A percentile compares a stretch with the other conserved stretches of the same genome.
These are phyloP conservation scores for Caryopteris hybrid DNA, from an alignment of 305 asterid genomes.

Conservation along the genomic window DNA sequence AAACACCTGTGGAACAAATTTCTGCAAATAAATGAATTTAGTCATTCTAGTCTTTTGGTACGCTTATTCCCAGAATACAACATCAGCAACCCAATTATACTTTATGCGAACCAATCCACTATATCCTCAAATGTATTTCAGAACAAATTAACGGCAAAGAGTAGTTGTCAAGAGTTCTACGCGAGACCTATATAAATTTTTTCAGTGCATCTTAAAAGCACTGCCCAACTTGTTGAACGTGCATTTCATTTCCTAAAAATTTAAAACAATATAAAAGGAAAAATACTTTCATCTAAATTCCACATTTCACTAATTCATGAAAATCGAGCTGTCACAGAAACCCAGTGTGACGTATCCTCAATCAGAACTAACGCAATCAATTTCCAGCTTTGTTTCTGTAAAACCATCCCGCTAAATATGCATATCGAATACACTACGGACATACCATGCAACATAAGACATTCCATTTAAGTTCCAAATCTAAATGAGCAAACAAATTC, in stretches of 20 bases:
- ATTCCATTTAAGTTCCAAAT: neutral
- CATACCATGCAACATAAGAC: neutral
- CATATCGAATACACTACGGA: neutral
- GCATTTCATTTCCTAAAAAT: neutral
- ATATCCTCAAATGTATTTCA: neutral
- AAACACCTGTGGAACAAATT: neutral
- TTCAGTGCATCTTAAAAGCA: neutral
- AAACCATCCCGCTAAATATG: neutral
- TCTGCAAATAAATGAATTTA: neutral
- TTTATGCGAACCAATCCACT: neutral
- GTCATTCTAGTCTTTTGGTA: neutral
- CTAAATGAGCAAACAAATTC: neutral
- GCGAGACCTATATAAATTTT: neutral
- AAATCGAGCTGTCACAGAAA: neutral
- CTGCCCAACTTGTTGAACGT: neutral
- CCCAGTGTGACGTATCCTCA: neutral
- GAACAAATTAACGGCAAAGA: neutral
- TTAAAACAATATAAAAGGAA: neutral
- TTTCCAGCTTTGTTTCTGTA: neutral
- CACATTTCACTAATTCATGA: neutral
- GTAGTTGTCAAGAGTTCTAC: neutral
- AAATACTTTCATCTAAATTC: conserved; percentile 6
- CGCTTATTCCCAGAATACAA: neutral
- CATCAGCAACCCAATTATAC: neutral
- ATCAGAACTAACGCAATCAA: conserved; percentile 6